Evolutionary conservation across 345 rosid species (phyloP).

Genomic region (Melaleuca alternifolia): DNA sequence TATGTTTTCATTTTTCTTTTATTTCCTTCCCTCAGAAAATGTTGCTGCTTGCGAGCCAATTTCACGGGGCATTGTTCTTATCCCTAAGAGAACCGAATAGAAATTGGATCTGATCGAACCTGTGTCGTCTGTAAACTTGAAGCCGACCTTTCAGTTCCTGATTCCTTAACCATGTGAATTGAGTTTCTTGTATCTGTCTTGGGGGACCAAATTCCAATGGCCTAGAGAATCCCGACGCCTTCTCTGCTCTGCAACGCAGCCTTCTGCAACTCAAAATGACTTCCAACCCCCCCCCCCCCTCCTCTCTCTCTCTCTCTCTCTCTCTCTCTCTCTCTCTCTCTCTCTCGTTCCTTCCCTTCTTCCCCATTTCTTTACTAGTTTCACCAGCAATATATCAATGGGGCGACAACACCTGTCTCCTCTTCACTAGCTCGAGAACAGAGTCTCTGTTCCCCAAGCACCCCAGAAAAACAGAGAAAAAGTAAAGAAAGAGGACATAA

Average conservation of each 20-base stretch:
- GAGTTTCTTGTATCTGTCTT: neutral
- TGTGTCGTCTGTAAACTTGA: neutral
- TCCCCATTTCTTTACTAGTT: too few species aligned
- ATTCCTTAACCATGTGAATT: neutral
- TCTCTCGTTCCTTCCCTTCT: too few species aligned
- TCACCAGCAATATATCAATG: neutral
- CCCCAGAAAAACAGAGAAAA: neutral
- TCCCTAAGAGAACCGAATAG: too few species aligned
- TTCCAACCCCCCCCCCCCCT: neutral
- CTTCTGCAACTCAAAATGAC: neutral
- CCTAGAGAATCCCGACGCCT: neutral
- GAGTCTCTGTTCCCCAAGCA: neutral
- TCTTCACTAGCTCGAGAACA: neutral
- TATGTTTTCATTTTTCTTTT: neutral
- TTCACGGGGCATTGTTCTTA: too few species aligned
- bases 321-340: too few species aligned
- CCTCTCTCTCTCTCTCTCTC: too few species aligned
- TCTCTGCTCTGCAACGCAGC: neutral
- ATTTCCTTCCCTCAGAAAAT: too few species aligned
- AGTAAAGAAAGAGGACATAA: neutral
- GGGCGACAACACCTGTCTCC: accelerated
- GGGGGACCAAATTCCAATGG: neutral
- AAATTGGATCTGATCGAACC: too few species aligned
- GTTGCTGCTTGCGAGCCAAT: too few species aligned
- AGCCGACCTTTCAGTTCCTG: neutral